Percentiles rank a stretch among this genome's conserved stretches.
These are phyloP conservation scores for Lactarius indigo DNA, from an alignment of 768 basidiomycete genomes.

Conservation along the genomic window DNA sequence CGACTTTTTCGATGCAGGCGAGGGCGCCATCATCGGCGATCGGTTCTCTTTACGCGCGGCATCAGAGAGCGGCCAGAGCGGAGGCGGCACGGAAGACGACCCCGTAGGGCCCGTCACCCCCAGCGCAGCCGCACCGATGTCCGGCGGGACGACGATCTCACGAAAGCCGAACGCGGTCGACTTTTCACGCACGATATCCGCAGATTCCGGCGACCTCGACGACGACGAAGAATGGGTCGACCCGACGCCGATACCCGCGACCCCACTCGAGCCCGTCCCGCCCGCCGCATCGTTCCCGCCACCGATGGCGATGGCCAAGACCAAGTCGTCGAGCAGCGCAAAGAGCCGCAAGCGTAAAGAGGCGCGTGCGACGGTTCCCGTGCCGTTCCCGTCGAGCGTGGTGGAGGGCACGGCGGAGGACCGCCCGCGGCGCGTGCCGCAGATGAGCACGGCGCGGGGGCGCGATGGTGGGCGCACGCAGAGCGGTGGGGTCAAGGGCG, in stretches of 20 bases:
- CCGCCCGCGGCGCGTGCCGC: conserved; percentile 33
- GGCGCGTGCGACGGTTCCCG: conserved; percentile 31
- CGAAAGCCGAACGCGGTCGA: conserved; percentile 32
- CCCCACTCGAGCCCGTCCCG: conserved; percentile 13
- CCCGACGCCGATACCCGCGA: conserved; percentile 46
- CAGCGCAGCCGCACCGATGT: conserved; percentile 40
- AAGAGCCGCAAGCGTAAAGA: conserved; percentile 42
- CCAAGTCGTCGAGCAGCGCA: conserved; percentile 27
- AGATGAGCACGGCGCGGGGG: conserved; percentile 73
- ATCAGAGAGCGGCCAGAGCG: conserved; percentile 43
- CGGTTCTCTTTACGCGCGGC: conserved; percentile 38
- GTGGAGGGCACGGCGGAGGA: conserved; percentile 20
- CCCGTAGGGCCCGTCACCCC: conserved; percentile 68
- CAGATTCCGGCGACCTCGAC: conserved; percentile 39
- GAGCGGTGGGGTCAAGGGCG: conserved; percentile 80
- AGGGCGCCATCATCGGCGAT: conserved; percentile 35
- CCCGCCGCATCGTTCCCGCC: conserved; percentile 13
- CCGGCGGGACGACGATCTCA: conserved; percentile 21
- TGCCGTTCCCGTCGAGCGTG: conserved; percentile 24
- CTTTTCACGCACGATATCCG: conserved; percentile 34
- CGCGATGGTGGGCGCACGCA: conserved; percentile 81
- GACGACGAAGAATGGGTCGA: conserved; percentile 64
- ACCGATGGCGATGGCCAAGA: conserved; percentile 20
- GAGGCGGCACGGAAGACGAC: conserved; percentile 70
- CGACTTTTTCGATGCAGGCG: conserved; percentile 51